Percentiles rank a stretch among this genome's conserved stretches.
Evolutionary conservation across 176 grass and related monocot species (phyloP).

Genomic region (Oryza glaberrima): DNA sequence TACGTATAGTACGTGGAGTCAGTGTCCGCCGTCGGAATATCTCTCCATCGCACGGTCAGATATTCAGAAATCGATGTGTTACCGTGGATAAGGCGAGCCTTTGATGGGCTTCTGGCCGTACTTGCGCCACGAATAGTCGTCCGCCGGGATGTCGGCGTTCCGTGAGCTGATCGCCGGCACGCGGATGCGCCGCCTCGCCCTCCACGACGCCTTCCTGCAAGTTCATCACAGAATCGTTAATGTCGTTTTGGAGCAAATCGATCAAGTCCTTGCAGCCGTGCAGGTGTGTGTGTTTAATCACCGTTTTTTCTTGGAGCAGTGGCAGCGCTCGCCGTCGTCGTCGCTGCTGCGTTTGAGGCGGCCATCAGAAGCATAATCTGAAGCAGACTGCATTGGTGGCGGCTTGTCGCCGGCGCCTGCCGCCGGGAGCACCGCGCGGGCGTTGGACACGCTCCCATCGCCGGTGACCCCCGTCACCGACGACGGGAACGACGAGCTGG

Average conservation of each 20-base stretch:
- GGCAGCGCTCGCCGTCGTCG: conserved; percentile 39
- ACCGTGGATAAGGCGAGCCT: conserved; percentile 67
- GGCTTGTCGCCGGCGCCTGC: background rate
- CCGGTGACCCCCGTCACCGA: conserved; percentile 42
- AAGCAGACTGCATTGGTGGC: background rate
- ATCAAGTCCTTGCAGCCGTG: no score
- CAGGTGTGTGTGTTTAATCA: background rate
- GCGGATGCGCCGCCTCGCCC: conserved; percentile 46
- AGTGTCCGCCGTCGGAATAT: background rate
- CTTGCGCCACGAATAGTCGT: conserved; percentile 81
- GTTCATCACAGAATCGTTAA: no score
- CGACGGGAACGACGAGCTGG: conserved; percentile 52
- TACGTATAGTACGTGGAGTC: no score
- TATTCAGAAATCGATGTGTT: background rate
- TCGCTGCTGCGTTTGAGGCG: conserved; percentile 19
- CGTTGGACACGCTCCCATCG: conserved; percentile 68
- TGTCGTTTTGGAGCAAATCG: no score
- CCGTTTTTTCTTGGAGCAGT: conserved; percentile 74
- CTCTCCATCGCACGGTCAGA: no score
- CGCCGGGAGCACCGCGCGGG: background rate
- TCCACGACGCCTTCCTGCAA: conserved; percentile 43
- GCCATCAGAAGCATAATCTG: background rate
- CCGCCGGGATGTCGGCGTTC: conserved; percentile 62
- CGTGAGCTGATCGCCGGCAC: conserved; percentile 71
- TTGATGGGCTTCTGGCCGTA: conserved; percentile 96